Evolutionary conservation across 768 basidiomycete genomes (phyloP).

Genomic region (Russula olivacea): DNA sequence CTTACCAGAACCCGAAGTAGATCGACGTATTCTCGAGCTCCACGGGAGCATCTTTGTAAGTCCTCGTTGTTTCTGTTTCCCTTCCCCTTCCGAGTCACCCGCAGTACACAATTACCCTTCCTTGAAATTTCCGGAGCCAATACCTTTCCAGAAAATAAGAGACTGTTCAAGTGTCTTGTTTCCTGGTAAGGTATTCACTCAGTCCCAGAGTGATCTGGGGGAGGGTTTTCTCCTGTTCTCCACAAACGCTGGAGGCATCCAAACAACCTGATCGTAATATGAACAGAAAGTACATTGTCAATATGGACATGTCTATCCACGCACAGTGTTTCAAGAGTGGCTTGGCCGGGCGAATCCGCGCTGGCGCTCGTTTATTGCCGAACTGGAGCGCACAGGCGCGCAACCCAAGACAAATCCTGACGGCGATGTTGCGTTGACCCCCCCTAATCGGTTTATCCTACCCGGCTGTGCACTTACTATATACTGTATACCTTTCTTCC

Average conservation of each 20-base stretch:
- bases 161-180: no score
- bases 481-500: neutral
- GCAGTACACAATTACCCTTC: neutral
- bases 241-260: neutral
- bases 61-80: neutral
- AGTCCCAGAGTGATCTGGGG: no score
- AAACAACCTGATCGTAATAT: neutral
- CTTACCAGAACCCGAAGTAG: slow-evolving; percentile 35
- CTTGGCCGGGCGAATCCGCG: slow-evolving; percentile 68
- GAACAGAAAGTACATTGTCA: slow-evolving; percentile 64
- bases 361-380: slow-evolving; percentile 68
- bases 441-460: no score
- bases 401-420: slow-evolving; percentile 84
- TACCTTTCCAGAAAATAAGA: no score
- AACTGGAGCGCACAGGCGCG: slow-evolving; percentile 50
- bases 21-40: slow-evolving; percentile 62
- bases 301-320: slow-evolving; percentile 59
- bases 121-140: neutral
- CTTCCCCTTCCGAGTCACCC: neutral
- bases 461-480: neutral
- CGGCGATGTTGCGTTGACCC: slow-evolving; percentile 64
- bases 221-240: neutral
- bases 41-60: slow-evolving; percentile 83
- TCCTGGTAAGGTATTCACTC: no score
- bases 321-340: slow-evolving; percentile 67